phyloP scores from a whole-genome alignment of 2,329 filamentous ascomycete species.

The Fonsecaea pedrosoi region DNA sequence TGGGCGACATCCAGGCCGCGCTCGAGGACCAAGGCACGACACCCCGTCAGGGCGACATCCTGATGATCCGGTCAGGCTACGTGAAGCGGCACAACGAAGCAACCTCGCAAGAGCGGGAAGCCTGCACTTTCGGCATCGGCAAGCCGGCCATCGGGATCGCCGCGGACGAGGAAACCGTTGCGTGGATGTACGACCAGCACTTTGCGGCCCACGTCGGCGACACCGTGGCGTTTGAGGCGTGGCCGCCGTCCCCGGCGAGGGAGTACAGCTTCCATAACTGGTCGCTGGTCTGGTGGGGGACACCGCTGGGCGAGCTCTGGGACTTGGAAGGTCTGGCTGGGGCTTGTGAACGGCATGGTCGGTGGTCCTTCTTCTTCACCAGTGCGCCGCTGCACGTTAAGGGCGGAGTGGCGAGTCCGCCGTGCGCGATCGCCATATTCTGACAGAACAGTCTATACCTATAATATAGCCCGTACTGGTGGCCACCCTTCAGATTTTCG shows the following conservation, averaged over 20 bases:
- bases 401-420: conserved; percentile 47
- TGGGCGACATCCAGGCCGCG: background rate
- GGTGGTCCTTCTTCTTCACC: conserved; percentile 51
- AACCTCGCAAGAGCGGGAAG: conserved; percentile 40
- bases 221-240: conserved; percentile 67
- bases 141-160: conserved; percentile 53
- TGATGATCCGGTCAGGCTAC: conserved; percentile 69
- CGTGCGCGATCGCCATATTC: conserved; percentile 4
- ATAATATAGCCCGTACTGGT: background rate
- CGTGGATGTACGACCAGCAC: conserved; percentile 72
- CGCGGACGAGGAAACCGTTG: conserved; percentile 61
- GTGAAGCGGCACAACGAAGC: conserved; percentile 63
- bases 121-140: conserved; percentile 43
- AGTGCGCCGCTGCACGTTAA: conserved; percentile 51
- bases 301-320: conserved; percentile 54
- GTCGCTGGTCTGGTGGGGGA: conserved; percentile 51
- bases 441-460: background rate
- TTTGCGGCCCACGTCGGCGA: conserved; percentile 71
- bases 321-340: conserved; percentile 48
- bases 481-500: background rate
- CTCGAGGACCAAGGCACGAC: conserved; percentile 56
- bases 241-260: conserved; percentile 56
- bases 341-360: conserved; percentile 45
- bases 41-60: conserved; percentile 66
- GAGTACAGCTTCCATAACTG: conserved; percentile 44